phyloP scores from a whole-genome alignment of 805 yeast genomes.

The Cyberlindnera mycetangii region DNA sequence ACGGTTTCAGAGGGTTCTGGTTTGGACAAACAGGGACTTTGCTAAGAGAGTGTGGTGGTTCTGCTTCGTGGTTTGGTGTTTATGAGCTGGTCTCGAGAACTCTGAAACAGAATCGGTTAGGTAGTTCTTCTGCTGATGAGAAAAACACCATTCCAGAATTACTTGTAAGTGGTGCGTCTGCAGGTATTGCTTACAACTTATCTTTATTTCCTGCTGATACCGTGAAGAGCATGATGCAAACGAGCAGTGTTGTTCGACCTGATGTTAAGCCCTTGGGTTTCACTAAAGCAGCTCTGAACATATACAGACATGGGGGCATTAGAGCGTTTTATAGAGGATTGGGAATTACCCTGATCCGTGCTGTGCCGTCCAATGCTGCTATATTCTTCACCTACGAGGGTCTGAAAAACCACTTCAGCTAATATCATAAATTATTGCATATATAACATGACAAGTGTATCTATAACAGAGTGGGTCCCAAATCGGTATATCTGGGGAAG shows the following conservation, averaged over 20 bases:
- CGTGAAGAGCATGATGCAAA: constrained; percentile 82
- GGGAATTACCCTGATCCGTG: constrained; percentile 75
- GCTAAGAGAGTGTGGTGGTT: constrained; percentile 81
- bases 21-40: constrained; percentile 82
- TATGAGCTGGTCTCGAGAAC: constrained; percentile 55
- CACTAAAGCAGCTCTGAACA: constrained; percentile 36
- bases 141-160: constrained; percentile 47
- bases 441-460: neutral
- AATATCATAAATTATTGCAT: neutral
- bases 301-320: constrained; percentile 56
- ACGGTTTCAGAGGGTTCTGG: constrained; percentile 79
- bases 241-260: constrained; percentile 39
- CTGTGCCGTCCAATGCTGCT: constrained; percentile 87
- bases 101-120: constrained; percentile 36
- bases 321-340: constrained; percentile 78
- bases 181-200: constrained; percentile 80
- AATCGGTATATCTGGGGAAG: constrained; percentile 1
- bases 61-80: constrained; percentile 92
- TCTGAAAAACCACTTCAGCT: constrained; percentile 35
- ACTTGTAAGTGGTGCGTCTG: constrained; percentile 76
- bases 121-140: constrained; percentile 22
- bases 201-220: constrained; percentile 89
- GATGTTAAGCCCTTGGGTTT: constrained; percentile 29
- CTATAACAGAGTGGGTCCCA: neutral
- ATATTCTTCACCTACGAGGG: constrained; percentile 80